Evolutionary conservation across 257 asterid genomes (phyloP).

Genomic region (Capsicum baccatum): DNA sequence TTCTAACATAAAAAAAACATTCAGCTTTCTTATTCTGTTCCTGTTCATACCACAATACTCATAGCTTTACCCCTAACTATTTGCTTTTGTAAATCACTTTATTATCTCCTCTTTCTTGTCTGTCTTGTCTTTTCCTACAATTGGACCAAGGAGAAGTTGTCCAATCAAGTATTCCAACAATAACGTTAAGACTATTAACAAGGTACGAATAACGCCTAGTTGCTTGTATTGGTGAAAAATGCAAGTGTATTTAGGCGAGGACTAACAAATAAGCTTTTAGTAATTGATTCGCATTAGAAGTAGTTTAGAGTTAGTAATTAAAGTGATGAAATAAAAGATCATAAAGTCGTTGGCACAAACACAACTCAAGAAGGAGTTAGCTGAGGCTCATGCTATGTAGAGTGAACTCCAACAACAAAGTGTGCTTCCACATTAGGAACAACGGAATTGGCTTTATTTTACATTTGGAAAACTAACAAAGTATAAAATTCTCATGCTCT

Average conservation of each 20-base stretch:
- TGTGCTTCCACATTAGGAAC: neutral
- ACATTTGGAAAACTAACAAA: neutral
- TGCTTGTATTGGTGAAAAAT: neutral
- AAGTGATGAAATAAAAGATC: neutral
- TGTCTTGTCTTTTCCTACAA: neutral
- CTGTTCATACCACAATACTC: neutral
- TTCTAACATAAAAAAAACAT: neutral
- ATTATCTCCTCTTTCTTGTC: neutral
- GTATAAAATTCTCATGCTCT: neutral
- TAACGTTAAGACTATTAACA: neutral
- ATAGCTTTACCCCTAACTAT: neutral
- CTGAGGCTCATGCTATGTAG: neutral
- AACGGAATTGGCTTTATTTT: neutral
- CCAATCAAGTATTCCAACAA: neutral
- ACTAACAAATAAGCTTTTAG: neutral
- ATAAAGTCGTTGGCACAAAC: neutral
- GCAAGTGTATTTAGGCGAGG: neutral
- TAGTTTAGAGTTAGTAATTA: neutral
- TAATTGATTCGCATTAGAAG: neutral
- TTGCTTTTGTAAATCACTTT: constrained; percentile 6
- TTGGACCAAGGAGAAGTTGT: neutral
- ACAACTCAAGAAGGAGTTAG: neutral
- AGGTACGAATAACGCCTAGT: neutral
- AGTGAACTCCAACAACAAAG: neutral
- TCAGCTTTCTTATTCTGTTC: neutral